These are phyloP conservation scores for Plasmodium chabaudi DNA, from an alignment of 169 alveolate genomes.

Conservation along the genomic window DNA sequence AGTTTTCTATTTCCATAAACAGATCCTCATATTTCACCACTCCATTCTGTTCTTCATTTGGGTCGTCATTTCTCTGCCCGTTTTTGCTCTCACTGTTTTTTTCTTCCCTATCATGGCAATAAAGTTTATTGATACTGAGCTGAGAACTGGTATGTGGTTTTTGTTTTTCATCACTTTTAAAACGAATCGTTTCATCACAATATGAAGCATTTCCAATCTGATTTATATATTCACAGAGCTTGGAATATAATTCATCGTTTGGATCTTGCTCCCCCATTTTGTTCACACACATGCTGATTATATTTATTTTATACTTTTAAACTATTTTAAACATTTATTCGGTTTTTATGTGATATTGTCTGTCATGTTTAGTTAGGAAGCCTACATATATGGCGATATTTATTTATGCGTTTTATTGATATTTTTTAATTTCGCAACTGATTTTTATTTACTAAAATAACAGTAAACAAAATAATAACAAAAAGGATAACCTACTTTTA, in stretches of 20 bases:
- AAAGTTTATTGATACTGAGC: background rate
- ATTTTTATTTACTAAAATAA: too few species aligned
- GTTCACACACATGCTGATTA: background rate
- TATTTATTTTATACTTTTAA: background rate
- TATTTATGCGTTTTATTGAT: too few species aligned
- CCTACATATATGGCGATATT: too few species aligned
- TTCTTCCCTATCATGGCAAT: background rate
- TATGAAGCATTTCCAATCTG: constrained; percentile 16
- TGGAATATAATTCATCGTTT: constrained; percentile 42
- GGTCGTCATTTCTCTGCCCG: too few species aligned
- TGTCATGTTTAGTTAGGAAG: too few species aligned
- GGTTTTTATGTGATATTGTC: too few species aligned
- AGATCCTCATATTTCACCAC: background rate
- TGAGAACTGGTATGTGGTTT: too few species aligned
- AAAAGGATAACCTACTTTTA: too few species aligned
- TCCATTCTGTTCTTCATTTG: background rate
- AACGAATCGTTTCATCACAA: background rate
- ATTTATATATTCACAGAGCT: constrained; percentile 66
- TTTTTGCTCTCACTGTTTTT: background rate
- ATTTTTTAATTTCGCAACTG: too few species aligned
- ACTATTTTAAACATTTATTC: too few species aligned
- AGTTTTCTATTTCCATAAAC: constrained; percentile 44
- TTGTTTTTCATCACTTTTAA: constrained; percentile 10
- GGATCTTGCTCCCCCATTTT: background rate
- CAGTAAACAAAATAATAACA: too few species aligned